Conservation (phyloP, 148 eudicot species). For the Bassia scoparia region DNA sequence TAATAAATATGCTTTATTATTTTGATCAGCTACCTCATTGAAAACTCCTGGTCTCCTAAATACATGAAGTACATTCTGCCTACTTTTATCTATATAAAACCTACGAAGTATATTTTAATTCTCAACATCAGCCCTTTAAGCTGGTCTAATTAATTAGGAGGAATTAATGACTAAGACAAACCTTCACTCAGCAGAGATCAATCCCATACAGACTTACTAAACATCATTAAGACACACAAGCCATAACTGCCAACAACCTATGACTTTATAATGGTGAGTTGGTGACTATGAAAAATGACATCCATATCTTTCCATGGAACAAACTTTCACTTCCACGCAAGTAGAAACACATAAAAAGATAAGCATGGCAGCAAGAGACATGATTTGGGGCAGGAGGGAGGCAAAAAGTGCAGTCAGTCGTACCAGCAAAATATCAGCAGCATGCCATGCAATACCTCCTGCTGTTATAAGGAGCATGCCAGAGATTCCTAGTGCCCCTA, state of each 20-base stretch:
- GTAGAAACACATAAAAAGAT: neutral
- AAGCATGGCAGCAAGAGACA: neutral
- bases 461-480: conserved; percentile 82
- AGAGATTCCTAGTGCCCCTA: conserved; percentile 94
- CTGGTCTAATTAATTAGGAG: neutral
- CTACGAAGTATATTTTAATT: no score
- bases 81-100: no score
- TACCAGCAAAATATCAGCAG: conserved; percentile 79
- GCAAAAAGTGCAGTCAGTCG: neutral
- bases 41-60: neutral
- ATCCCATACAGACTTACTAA: neutral
- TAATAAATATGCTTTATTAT: neutral
- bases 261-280: no score
- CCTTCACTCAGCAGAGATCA: neutral
- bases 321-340: neutral
- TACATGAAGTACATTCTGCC: no score
- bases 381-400: neutral
- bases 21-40: neutral
- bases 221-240: neutral
- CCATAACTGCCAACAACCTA: neutral
- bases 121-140: neutral
- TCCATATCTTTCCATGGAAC: neutral
- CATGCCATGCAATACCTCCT: conserved; percentile 98
- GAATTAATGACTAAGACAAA: neutral
- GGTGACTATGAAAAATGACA: neutral